Evolutionary conservation across 2,329 filamentous ascomycete genomes (phyloP).

Genomic region (Arachnopeziza araneosa): DNA sequence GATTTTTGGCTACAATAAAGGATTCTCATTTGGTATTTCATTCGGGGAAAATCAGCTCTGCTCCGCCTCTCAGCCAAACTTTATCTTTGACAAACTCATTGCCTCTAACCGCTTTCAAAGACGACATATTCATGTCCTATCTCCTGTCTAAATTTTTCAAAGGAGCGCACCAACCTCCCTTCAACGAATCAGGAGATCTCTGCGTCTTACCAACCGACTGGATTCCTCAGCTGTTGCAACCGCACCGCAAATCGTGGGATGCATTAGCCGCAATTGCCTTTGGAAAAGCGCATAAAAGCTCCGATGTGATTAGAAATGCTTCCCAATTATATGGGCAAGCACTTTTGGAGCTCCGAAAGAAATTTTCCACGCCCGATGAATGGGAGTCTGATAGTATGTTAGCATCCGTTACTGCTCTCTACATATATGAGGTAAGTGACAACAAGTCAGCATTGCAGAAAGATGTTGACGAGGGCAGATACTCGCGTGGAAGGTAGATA

Average conservation of each 20-base stretch:
- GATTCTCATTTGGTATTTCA: too few species aligned
- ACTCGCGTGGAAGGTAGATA: not conserved
- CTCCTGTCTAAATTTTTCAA: too few species aligned
- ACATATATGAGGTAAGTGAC: constrained; percentile 9
- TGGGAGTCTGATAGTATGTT: constrained; percentile 3
- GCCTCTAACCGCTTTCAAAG: too few species aligned
- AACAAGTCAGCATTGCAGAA: not conserved
- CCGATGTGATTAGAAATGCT: constrained; percentile 1
- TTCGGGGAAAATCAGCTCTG: too few species aligned
- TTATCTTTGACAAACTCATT: too few species aligned
- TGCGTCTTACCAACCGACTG: not conserved
- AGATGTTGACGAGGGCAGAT: too few species aligned
- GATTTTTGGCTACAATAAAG: too few species aligned
- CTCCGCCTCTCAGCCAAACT: too few species aligned
- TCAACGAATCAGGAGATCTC: too few species aligned
- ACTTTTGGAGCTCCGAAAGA: not conserved
- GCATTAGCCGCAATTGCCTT: constrained; percentile 8
- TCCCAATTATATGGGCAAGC: not conserved
- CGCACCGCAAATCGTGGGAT: constrained; percentile 6
- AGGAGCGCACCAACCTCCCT: too few species aligned
- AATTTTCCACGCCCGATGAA: constrained; percentile 2
- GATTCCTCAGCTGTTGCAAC: constrained; percentile 2
- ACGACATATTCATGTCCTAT: too few species aligned
- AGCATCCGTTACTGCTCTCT: constrained; percentile 8
- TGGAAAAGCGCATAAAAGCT: constrained; percentile 3